These are phyloP conservation scores for Leucosporidium creatinivorum DNA, from an alignment of 768 basidiomycete genomes.

Conservation along the genomic window DNA sequence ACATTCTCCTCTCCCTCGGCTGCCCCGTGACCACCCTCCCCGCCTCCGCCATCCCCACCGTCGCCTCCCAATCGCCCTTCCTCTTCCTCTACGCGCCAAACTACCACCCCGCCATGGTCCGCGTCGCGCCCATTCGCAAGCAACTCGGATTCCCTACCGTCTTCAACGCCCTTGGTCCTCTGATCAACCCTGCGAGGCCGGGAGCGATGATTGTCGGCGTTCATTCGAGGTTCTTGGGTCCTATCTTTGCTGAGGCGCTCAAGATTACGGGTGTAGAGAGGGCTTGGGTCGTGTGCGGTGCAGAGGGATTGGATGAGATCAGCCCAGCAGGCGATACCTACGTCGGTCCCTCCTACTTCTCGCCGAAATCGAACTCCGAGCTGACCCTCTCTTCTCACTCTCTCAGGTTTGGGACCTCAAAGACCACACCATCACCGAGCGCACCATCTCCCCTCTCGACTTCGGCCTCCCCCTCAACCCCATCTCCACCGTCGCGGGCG, in stretches of 20 bases:
- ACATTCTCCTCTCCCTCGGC: slow-evolving; percentile 75
- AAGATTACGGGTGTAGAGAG: slow-evolving; percentile 65
- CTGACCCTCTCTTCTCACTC: neutral
- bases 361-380: neutral
- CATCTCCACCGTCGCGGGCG: slow-evolving; percentile 62
- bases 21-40: slow-evolving; percentile 58
- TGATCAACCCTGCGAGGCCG: slow-evolving; percentile 84
- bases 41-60: slow-evolving; percentile 45
- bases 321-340: slow-evolving; percentile 74
- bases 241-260: slow-evolving; percentile 69
- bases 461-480: slow-evolving; percentile 73
- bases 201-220: slow-evolving; percentile 87
- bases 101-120: slow-evolving; percentile 79
- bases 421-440: slow-evolving; percentile 55
- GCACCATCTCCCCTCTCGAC: slow-evolving; percentile 54
- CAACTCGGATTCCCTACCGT: slow-evolving; percentile 88
- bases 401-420: slow-evolving; percentile 57
- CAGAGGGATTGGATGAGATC: slow-evolving; percentile 87
- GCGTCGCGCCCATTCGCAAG: slow-evolving; percentile 74
- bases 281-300: slow-evolving; percentile 87
- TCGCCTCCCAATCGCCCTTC: slow-evolving; percentile 65
- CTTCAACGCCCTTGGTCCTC: slow-evolving; percentile 89
- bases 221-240: slow-evolving; percentile 69
- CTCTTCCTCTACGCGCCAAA: slow-evolving; percentile 89
- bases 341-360: slow-evolving; percentile 55